Percentiles rank a stretch among this genome's conserved stretches.
Conservation (phyloP, 148 eudicot genomes). For the Suaeda aralocaspica region DNA sequence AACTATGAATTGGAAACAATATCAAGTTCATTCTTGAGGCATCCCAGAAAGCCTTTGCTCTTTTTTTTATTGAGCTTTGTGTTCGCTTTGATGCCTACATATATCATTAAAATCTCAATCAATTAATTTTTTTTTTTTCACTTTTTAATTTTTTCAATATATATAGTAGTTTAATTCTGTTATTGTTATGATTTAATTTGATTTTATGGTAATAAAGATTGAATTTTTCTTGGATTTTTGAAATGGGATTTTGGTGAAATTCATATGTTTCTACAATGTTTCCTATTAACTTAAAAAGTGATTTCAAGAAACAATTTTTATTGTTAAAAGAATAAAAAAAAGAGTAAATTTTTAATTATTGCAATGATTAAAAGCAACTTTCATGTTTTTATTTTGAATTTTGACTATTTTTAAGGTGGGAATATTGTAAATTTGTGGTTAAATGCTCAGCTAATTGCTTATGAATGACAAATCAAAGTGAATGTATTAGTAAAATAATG, state of each 20-base stretch:
- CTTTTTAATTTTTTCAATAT: too few relatives aligned
- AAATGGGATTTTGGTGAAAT: neutral
- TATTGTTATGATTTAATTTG: neutral
- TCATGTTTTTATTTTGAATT: too few relatives aligned
- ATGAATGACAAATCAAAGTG: too few relatives aligned
- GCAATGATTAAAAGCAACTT: too few relatives aligned
- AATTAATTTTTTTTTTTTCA: neutral
- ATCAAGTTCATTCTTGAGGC: constrained; percentile 4
- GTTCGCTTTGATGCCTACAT: constrained; percentile 33
- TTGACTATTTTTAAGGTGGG: too few relatives aligned
- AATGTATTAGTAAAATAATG: too few relatives aligned
- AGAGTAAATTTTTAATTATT: neutral
- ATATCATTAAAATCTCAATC: neutral
- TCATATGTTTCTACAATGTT: neutral
- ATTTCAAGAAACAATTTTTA: too few relatives aligned
- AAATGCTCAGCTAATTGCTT: too few relatives aligned
- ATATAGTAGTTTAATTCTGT: too few relatives aligned
- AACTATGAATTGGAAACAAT: neutral
- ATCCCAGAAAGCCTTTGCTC: constrained; percentile 31
- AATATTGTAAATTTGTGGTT: too few relatives aligned
- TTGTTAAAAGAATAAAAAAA: neutral
- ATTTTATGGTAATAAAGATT: too few relatives aligned
- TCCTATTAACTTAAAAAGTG: too few relatives aligned
- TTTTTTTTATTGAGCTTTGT: neutral
- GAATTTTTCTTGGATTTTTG: neutral